Conservation (phyloP, 768 basidiomycete genomes). For the Podaxis rugospora region DNA sequence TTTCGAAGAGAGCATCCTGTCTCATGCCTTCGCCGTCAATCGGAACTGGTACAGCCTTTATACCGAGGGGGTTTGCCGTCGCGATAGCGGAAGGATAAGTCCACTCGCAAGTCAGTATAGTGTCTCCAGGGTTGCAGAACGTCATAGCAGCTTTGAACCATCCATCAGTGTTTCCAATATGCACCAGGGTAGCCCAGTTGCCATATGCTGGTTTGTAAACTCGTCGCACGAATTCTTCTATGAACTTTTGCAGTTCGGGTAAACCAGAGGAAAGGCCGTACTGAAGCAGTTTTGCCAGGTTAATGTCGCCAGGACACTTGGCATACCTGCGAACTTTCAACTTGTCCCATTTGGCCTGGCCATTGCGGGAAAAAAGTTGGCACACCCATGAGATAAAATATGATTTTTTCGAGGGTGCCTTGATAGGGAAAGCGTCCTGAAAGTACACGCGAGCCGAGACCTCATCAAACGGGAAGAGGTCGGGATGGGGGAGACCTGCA, state of each 20-base stretch:
- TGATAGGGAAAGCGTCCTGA: constrained; percentile 17
- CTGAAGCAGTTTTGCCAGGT: constrained; percentile 65
- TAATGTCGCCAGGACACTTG: constrained; percentile 37
- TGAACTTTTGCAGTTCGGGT: constrained; percentile 49
- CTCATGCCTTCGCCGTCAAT: constrained; percentile 73
- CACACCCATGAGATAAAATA: constrained; percentile 51
- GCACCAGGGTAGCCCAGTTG: constrained; percentile 52
- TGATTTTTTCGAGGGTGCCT: constrained; percentile 15
- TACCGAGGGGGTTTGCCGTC: constrained; percentile 31
- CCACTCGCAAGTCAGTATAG: constrained; percentile 62
- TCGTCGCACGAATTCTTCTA: constrained; percentile 50
- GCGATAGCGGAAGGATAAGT: constrained; percentile 59
- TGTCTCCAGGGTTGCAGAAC: constrained; percentile 64
- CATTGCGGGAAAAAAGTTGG: constrained; percentile 39
- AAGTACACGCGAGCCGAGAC: constrained; percentile 52
- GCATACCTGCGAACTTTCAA: constrained; percentile 64
- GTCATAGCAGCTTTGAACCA: constrained; percentile 55
- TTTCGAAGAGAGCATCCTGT: constrained; percentile 50
- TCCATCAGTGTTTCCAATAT: constrained; percentile 72
- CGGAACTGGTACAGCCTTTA: constrained; percentile 49
- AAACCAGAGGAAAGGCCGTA: constrained; percentile 56
- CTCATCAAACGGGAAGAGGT: constrained; percentile 66
- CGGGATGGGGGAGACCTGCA: constrained; percentile 60
- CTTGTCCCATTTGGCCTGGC: constrained; percentile 39
- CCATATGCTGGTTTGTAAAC: constrained; percentile 57